Percentiles rank a stretch among this genome's conserved stretches.
These are phyloP conservation scores for Baudoinia panamericana DNA, from an alignment of 495 filamentous ascomycete species.

Conservation along the genomic window DNA sequence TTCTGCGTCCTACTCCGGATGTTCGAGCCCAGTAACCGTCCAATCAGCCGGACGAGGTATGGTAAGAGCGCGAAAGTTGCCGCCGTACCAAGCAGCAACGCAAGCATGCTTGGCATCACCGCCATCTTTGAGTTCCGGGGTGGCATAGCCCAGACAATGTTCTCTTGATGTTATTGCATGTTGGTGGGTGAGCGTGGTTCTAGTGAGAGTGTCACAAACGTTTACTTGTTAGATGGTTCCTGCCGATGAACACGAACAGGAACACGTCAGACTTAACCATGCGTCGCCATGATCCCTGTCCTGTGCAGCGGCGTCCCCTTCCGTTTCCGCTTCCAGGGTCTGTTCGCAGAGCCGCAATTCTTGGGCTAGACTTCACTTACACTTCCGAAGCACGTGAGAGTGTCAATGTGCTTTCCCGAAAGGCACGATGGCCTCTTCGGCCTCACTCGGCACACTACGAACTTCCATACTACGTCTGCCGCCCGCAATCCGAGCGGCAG, in stretches of 20 bases:
- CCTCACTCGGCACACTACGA: neutral
- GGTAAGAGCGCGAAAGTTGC: constrained; percentile 8
- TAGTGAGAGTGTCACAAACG: too few species aligned
- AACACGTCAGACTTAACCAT: too few species aligned
- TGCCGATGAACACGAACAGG: too few species aligned
- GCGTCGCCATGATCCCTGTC: too few species aligned
- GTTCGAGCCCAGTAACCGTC: constrained; percentile 36
- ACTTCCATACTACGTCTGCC: constrained; percentile 12
- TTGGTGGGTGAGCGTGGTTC: neutral
- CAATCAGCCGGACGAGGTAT: constrained; percentile 17
- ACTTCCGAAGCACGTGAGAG: too few species aligned
- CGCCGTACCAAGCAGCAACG: constrained; percentile 5
- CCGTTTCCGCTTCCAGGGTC: too few species aligned
- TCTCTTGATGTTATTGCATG: neutral
- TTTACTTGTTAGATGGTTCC: too few species aligned
- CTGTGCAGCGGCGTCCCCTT: too few species aligned
- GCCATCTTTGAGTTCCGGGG: constrained; percentile 6
- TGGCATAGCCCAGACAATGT: too few species aligned
- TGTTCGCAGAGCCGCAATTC: too few species aligned
- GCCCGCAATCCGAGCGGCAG: constrained; percentile 1
- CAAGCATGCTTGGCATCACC: constrained; percentile 6
- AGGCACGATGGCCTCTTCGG: neutral
- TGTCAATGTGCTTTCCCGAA: too few species aligned
- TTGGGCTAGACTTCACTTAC: too few species aligned
- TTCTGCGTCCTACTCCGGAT: constrained; percentile 49